Base-by-base conservation (phyloP, 2,329 filamentous ascomycete species). In the Cladosporium cucumerinum region DNA sequence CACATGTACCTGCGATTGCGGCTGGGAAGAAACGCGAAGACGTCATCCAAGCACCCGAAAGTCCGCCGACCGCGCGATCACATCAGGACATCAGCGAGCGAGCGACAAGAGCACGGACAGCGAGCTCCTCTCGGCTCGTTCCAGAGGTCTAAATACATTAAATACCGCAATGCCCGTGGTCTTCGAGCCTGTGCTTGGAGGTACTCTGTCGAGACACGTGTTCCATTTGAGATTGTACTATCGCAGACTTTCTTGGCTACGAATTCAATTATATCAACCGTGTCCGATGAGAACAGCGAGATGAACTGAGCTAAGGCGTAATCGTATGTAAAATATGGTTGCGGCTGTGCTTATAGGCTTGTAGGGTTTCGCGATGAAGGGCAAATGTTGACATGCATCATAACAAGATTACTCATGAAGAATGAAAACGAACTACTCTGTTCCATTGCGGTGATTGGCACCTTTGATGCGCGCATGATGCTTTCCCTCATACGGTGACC, bases 11-110 rank as follows among this genome's bases (percentile, higher is more conserved):
- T 54, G 51, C 51, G 51, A 54, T 54, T 30, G 51, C 51, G 51
- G 51, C 51, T 54, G 51, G 51, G 51, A 30, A 46, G 12, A 5
- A 23, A 46, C 39, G 39, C 39, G 39, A 12, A 30, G 12, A 54
- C 51, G 51, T 54, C 51, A 54, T 54, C 51, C 26, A 54, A 54
- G 51, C 51, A 4, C 49, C 51, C 51, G 51, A 54, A 54, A 54
- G 51, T 28, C 51, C 51, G 51, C 51, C 51, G 18, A 30, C 26
- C 51, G 51, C 26, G 26, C 48, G 26, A 25, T 26, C 26, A 48
- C 48, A 54, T 26, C 49, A 18, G 21, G 5, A 26, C 21, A 26
- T 25, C 23, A 51, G 48, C 49, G 14, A 52, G 25, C 49, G 28
- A 54, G 39, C n/a, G 34, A 26, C 3, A 18, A 21, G 49, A n/a